Evolutionary conservation across 2,329 filamentous ascomycete species (phyloP).

Genomic region (Cladobotryum protrusum): DNA sequence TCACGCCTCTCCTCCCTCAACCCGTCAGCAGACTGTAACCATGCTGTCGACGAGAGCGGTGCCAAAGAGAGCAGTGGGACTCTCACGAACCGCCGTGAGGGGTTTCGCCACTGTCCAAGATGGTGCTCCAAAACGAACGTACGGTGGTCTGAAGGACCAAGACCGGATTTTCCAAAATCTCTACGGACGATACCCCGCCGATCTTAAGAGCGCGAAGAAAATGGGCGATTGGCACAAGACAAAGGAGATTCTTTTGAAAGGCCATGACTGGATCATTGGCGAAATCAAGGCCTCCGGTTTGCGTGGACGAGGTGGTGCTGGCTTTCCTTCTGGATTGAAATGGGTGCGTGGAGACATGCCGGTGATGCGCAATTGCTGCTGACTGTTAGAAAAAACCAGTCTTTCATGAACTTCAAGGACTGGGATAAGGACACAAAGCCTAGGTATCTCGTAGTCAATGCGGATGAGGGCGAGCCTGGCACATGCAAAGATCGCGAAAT

Average conservation of each 20-base stretch:
- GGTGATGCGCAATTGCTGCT: background rate
- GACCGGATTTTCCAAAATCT: slow-evolving; percentile 99
- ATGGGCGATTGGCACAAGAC: slow-evolving; percentile 99
- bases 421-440: slow-evolving; percentile 98
- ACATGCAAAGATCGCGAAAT: slow-evolving; percentile 99
- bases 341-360: slow-evolving; percentile 60
- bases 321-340: slow-evolving; percentile 97
- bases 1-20: slow-evolving; percentile 23
- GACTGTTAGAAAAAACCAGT: slow-evolving; percentile 46
- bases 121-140: slow-evolving; percentile 60
- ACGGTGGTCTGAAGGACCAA: slow-evolving; percentile 89
- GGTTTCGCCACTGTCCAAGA: slow-evolving; percentile 78
- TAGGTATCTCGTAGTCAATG: slow-evolving; percentile 95
- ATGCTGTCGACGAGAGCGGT: slow-evolving; percentile 42
- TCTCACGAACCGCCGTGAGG: slow-evolving; percentile 48
- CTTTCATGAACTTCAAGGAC: slow-evolving; percentile 99
- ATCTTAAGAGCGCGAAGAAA: slow-evolving; percentile 91
- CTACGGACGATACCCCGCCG: slow-evolving; percentile 85
- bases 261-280: slow-evolving; percentile 97
- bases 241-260: slow-evolving; percentile 95
- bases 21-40: slow-evolving; percentile 26
- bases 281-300: slow-evolving; percentile 97
- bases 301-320: slow-evolving; percentile 91
- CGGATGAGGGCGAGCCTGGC: slow-evolving; percentile 96
- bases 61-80: slow-evolving; percentile 31